Evolutionary conservation across 306 rosid species (phyloP).

Genomic region (Dalbergia cultrata): DNA sequence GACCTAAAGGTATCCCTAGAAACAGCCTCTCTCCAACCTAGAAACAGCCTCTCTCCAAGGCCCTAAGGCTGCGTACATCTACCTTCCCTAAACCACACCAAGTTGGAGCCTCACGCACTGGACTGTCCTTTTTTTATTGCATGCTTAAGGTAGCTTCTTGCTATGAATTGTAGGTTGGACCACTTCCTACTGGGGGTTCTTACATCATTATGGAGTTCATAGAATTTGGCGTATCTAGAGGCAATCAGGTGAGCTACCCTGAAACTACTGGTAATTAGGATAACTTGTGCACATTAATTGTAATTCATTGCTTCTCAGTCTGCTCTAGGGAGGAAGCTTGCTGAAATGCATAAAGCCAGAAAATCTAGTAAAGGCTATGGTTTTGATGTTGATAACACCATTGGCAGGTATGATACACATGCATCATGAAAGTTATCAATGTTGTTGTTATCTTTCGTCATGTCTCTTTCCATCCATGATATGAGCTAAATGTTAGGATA

Average conservation of each 20-base stretch:
- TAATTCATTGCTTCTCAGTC: constrained; percentile 63
- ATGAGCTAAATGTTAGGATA: neutral
- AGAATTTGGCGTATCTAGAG: constrained; percentile 80
- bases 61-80: too few species aligned
- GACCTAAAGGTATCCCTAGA: too few species aligned
- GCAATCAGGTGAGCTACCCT: constrained; percentile 75
- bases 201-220: constrained; percentile 93
- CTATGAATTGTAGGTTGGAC: constrained; percentile 75
- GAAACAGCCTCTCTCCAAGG: too few species aligned
- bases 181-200: constrained; percentile 89
- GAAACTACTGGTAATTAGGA: constrained; percentile 11
- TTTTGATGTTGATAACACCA: constrained; percentile 85
- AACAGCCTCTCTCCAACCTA: too few species aligned
- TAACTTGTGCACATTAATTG: constrained; percentile 34
- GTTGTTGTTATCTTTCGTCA: neutral
- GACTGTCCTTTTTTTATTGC: neutral
- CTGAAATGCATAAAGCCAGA: constrained; percentile 94
- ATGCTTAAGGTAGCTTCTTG: constrained; percentile 42
- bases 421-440: constrained; percentile 29
- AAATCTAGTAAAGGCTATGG: constrained; percentile 86
- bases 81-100: too few species aligned
- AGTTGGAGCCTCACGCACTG: too few species aligned
- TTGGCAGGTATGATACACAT: constrained; percentile 73
- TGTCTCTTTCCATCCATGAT: constrained; percentile 5
- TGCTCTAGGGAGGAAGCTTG: constrained; percentile 87